Base-by-base conservation (phyloP, 257 asterid genomes). In the Ligustrum vulgare region DNA sequence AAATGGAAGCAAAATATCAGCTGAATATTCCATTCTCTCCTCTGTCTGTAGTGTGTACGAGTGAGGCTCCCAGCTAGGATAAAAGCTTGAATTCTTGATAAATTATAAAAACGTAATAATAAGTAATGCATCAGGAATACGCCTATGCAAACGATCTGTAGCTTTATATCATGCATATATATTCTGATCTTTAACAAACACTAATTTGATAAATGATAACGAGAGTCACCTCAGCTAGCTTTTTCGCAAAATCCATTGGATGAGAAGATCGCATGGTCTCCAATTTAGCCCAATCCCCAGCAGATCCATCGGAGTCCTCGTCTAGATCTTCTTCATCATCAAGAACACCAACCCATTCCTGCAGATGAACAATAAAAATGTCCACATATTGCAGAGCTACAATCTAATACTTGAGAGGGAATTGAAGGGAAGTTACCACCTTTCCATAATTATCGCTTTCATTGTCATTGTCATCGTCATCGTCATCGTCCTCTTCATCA, bases 231-330 rank as follows among this genome's bases (percentile, higher is more conserved):
- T 95, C 99, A 12, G 96, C 76, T 33, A 93, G 78, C 84, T 84
- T 94, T 80, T 86, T 90, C 84, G 99, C 94, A 71, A 93, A 93
- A 82, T 91, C 82, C 89, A 92, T 90, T 37, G 97, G 99, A 88
- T 95, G 99, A 81, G 96, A 89, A 82, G 97, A 83, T 68, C 94
- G 91, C 97, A 91, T 92, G 3, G 99, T 95, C 75, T 91, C 97
- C 88, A 95, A 84, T 76, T 95, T 91, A 79, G 97, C 97, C 97
- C 97, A 95, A 79, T 95, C 98, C 66, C 96, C 98, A 9, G 87
- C 72, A 22, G 97, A 92, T 62, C 78, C 97, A 85, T 91, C 96
- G 68, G 89, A 92, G 71, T 89, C 97, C 65, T 86, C 94, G 69
- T 85, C 91, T 80, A 80, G 80, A 80, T 89, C 96, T 54, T 91